These are phyloP conservation scores for Clausena lansium DNA, from an alignment of 345 rosid species.

Conservation along the genomic window DNA sequence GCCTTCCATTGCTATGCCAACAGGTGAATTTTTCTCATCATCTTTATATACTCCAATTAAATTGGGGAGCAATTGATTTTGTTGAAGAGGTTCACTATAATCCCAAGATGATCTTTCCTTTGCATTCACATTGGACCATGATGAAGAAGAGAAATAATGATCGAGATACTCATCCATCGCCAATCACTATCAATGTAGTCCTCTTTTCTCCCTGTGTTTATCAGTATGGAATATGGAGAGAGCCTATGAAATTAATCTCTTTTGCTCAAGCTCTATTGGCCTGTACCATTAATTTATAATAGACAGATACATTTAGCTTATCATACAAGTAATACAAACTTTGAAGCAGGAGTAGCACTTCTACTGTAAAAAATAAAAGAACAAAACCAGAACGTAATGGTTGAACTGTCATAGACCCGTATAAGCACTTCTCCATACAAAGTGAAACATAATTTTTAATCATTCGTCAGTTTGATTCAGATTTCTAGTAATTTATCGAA, in stretches of 20 bases:
- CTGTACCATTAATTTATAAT: conserved; percentile 8
- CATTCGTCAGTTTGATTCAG: not conserved
- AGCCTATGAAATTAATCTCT: not conserved
- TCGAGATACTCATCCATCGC: conserved; percentile 44
- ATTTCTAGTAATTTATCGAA: not conserved
- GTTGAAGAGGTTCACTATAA: conserved; percentile 22
- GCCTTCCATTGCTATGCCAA: conserved; percentile 19
- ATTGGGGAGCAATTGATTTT: conserved; percentile 15
- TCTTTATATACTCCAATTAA: conserved; percentile 23
- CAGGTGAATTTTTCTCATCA: conserved; percentile 16
- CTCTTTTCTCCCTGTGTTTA: not conserved
- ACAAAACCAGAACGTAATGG: not conserved
- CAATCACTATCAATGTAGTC: not conserved
- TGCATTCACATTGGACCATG: conserved; percentile 27
- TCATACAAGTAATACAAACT: not conserved
- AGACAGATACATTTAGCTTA: not conserved
- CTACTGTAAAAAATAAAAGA: not conserved
- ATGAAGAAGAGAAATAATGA: conserved; percentile 29
- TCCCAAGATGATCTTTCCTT: conserved; percentile 34
- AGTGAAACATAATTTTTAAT: not conserved
- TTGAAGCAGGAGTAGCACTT: not conserved
- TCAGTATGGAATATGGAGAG: not conserved
- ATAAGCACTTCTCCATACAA: not conserved
- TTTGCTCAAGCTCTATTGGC: not conserved
- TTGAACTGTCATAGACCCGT: not conserved